A percentile compares a stretch with the other conserved stretches of the same genome.
These are phyloP conservation scores for Hordeum pubiflorum DNA, from an alignment of 202 grass and related monocot species.

Conservation along the genomic window DNA sequence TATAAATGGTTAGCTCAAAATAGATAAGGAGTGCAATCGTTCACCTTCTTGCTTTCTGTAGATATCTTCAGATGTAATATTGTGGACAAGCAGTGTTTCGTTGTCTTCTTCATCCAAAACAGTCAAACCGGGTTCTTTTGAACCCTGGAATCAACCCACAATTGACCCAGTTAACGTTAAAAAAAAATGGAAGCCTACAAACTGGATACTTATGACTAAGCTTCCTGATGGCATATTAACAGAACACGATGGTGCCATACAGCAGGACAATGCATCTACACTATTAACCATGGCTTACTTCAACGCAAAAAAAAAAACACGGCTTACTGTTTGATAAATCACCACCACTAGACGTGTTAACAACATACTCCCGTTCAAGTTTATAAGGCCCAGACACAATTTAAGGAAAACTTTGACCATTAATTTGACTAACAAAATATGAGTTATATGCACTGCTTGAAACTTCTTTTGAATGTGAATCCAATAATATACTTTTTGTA, in stretches of 20 bases:
- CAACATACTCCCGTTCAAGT: not conserved
- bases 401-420: not conserved
- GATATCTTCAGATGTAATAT: constrained; percentile 77
- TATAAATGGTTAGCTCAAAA: not conserved
- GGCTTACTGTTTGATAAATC: constrained; percentile 8
- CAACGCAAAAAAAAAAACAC: too few species aligned
- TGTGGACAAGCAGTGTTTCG: constrained; percentile 65
- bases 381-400: not conserved
- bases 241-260: not conserved
- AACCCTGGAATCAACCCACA: constrained; percentile 50
- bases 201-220: constrained; percentile 6
- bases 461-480: not conserved
- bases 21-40: not conserved
- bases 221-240: not conserved
- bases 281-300: not conserved
- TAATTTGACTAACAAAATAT: not conserved
- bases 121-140: constrained; percentile 75
- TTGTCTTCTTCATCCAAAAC: constrained; percentile 91
- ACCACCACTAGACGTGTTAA: not conserved
- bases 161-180: not conserved
- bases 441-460: not conserved
- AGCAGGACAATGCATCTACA: constrained; percentile 9
- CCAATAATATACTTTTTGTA: not conserved
- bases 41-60: constrained; percentile 98
- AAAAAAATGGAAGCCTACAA: constrained; percentile 17